These are phyloP conservation scores for Nidularia pulvinata DNA, from an alignment of 768 basidiomycete genomes.

Conservation along the genomic window DNA sequence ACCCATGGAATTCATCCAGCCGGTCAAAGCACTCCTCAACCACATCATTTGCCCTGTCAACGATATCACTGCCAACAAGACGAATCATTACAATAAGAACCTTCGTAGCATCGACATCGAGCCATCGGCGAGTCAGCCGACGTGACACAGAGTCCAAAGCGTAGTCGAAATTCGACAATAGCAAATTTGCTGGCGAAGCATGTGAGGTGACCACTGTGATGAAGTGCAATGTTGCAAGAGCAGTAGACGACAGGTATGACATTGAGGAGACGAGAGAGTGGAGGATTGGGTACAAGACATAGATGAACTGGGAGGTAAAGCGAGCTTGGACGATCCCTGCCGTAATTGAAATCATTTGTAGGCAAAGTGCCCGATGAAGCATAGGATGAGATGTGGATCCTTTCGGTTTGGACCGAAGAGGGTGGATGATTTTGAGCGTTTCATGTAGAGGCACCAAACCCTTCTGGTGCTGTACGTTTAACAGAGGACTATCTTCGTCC, in stretches of 20 bases:
- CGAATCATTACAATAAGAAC: slow-evolving; percentile 86
- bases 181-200: slow-evolving; percentile 85
- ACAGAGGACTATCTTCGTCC: slow-evolving; percentile 26
- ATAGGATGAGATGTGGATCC: slow-evolving; percentile 42
- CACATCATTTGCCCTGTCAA: slow-evolving; percentile 89
- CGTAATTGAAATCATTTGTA: slow-evolving; percentile 74
- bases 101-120: slow-evolving; percentile 88
- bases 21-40: slow-evolving; percentile 98
- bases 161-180: slow-evolving; percentile 97
- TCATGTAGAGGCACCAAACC: slow-evolving; percentile 68
- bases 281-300: slow-evolving; percentile 83
- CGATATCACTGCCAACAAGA: slow-evolving; percentile 84
- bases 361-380: slow-evolving; percentile 69
- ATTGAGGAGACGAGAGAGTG: slow-evolving; percentile 79
- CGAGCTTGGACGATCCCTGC: slow-evolving; percentile 72
- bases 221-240: slow-evolving; percentile 66
- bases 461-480: slow-evolving; percentile 57
- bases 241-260: slow-evolving; percentile 73
- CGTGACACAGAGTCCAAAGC: slow-evolving; percentile 90
- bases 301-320: slow-evolving; percentile 74
- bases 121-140: slow-evolving; percentile 74
- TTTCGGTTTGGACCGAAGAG: slow-evolving; percentile 20
- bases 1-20: slow-evolving; percentile 95
- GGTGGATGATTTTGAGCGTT: slow-evolving; percentile 46
- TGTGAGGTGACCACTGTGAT: slow-evolving; percentile 80